Evolutionary conservation across 1,139 yeast genomes (phyloP).

Genomic region (Blastobotrys serpentis): DNA sequence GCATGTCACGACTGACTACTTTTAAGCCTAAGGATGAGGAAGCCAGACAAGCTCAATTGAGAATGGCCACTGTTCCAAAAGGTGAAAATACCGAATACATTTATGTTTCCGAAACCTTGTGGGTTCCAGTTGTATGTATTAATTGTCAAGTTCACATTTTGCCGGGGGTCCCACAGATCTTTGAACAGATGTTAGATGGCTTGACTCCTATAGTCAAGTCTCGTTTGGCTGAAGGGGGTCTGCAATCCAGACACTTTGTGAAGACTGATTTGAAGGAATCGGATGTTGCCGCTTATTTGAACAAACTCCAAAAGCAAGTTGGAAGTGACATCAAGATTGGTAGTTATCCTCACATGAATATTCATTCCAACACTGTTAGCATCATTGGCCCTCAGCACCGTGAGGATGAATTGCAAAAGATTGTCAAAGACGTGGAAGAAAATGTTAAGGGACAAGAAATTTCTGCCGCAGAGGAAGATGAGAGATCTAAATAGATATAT

Average conservation of each 20-base stretch:
- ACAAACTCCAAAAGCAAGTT: constrained; percentile 51
- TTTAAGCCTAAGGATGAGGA: constrained; percentile 43
- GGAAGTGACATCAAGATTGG: constrained; percentile 62
- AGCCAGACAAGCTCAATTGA: constrained; percentile 57
- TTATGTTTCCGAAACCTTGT: constrained; percentile 56
- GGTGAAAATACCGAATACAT: constrained; percentile 50
- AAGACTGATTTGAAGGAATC: constrained; percentile 63
- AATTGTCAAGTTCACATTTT: constrained; percentile 62
- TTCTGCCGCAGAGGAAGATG: constrained; percentile 53
- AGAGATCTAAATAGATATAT: constrained; percentile 15
- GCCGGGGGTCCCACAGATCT: constrained; percentile 81
- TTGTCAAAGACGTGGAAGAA: constrained; percentile 49
- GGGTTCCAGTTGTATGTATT: constrained; percentile 82
- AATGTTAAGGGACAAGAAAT: constrained; percentile 56
- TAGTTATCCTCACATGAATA: constrained; percentile 74
- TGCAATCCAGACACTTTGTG: constrained; percentile 55
- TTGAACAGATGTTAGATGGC: constrained; percentile 52
- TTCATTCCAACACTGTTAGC: constrained; percentile 66
- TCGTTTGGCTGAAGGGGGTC: constrained; percentile 37
- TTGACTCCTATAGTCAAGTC: constrained; percentile 37
- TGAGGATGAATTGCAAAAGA: constrained; percentile 41
- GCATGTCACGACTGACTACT: constrained; percentile 55
- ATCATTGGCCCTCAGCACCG: constrained; percentile 56
- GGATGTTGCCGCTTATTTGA: constrained; percentile 63
- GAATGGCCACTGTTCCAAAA: constrained; percentile 77